These are phyloP conservation scores for Juncus effusus DNA, from an alignment of 176 grass and related monocot species.

Conservation along the genomic window DNA sequence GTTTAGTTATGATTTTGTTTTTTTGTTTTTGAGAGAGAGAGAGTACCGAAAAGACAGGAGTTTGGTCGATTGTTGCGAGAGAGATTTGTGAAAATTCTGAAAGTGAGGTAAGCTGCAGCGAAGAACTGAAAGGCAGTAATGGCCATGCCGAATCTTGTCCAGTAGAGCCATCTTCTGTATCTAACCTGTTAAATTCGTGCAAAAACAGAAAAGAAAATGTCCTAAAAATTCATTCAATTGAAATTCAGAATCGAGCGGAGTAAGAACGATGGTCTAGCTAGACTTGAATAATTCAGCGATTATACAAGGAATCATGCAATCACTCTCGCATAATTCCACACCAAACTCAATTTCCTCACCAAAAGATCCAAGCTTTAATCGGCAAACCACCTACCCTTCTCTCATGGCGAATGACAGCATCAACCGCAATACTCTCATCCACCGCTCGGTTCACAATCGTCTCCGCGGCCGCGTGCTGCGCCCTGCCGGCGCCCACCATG, in stretches of 20 bases:
- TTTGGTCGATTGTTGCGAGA: conserved; percentile 33
- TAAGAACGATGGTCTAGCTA: not conserved
- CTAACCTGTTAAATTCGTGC: conserved; percentile 52
- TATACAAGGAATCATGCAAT: not conserved
- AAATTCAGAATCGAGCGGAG: too few relatives aligned
- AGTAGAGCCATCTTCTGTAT: conserved; percentile 91
- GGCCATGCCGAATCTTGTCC: conserved; percentile 82
- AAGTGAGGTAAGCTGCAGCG: conserved; percentile 66
- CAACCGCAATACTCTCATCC: conserved; percentile 47
- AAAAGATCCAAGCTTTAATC: conserved; percentile 1
- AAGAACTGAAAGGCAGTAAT: conserved; percentile 78
- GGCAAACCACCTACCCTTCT: conserved; percentile 59
- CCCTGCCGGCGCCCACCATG: conserved; percentile 68
- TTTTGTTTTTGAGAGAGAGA: conserved; percentile 2
- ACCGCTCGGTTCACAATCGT: conserved; percentile 52
- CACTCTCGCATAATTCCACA: not conserved
- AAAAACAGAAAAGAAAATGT: conserved; percentile 19
- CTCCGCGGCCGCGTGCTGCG: conserved; percentile 89
- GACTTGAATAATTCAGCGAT: not conserved
- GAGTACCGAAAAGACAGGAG: conserved; percentile 79
- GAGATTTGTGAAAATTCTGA: conserved; percentile 60
- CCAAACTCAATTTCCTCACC: conserved; percentile 1
- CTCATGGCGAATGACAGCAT: conserved; percentile 73
- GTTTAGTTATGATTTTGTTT: not conserved
- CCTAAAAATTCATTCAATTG: too few relatives aligned